Base-by-base conservation (phyloP, 805 yeast species). In the Metschnikowia continentalis region DNA sequence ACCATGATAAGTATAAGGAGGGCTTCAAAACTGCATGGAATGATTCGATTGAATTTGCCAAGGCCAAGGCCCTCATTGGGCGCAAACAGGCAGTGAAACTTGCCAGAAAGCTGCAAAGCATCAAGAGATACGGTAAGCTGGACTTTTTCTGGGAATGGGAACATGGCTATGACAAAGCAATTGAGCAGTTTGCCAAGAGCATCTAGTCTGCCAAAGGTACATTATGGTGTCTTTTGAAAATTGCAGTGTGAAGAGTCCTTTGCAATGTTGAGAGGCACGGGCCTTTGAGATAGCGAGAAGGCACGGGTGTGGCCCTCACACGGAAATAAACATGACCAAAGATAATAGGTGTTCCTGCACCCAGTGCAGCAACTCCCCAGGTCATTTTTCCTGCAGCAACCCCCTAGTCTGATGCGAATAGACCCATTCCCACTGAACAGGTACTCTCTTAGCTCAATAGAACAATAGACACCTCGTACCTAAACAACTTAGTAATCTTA, bases 121-220 rank as follows among this genome's bases (percentile, higher is more conserved):
- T 81, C 20, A 57, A 66, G 10, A 62, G 67, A 6, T 77, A 79
- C 55, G 94, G 94, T 6, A 59, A 69, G 6, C 77, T 84, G 58
- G 72, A 72, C 13, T 79, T 75, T 61, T 49, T 82, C 48, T 92
- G 97, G 96, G 96, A 88, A 67, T 92, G 89, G 86, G 90, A 86
- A 26, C 95, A 86, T 58, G 97, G 96, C 0, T 90, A 81, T 61
- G 80, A 79, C 46, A 77, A 78, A 43, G 97, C 90, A 0, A 57
- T 80, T 33, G 65, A 67, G 35, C 74, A 74, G 46, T 83, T 76
- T 14, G 39, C 46, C 20, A 32, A 35, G 19, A 42, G 13, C 10
- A 26, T 13, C 15, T 40, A 40, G 42, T 15, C 11, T 6, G 10
- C 2, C 8, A 11, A 5, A 14, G 22, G 8, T 35, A 7, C 38